These are phyloP conservation scores for Colletotrichum phormii DNA, from an alignment of 2,329 filamentous ascomycete species.

Conservation along the genomic window DNA sequence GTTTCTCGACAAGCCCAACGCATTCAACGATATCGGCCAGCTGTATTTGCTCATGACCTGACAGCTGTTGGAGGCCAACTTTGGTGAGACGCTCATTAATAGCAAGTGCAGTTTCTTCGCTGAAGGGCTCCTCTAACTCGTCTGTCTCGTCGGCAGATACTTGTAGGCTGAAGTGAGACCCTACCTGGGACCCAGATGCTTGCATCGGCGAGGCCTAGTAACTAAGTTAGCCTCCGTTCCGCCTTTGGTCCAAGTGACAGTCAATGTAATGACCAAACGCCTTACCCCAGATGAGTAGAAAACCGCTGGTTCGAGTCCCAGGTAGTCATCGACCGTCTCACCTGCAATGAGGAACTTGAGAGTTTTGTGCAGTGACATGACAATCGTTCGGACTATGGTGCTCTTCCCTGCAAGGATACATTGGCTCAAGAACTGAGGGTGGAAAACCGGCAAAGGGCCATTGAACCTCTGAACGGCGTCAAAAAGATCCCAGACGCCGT, in stretches of 20 bases:
- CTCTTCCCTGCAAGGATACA: constrained; percentile 86
- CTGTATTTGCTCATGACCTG: constrained; percentile 87
- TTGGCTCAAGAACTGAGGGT: constrained; percentile 90
- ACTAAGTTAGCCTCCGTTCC: not conserved
- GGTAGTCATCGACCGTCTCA: constrained; percentile 81
- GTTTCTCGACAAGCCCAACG: constrained; percentile 84
- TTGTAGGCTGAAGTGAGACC: constrained; percentile 51
- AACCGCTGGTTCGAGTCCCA: constrained; percentile 73
- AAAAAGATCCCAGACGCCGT: constrained; percentile 76
- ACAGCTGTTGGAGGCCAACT: constrained; percentile 81
- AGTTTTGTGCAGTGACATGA: constrained; percentile 78
- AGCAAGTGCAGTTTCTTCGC: constrained; percentile 74
- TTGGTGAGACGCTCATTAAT: constrained; percentile 83
- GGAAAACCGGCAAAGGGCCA: constrained; percentile 88
- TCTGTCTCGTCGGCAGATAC: constrained; percentile 62
- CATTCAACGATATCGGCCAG: constrained; percentile 88
- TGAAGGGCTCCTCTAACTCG: constrained; percentile 73
- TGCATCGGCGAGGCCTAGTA: not conserved
- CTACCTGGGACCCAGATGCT: constrained; percentile 44
- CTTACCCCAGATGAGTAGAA: constrained; percentile 60
- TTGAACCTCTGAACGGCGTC: constrained; percentile 87
- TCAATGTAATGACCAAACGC: constrained; percentile 28
- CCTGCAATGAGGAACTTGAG: constrained; percentile 88
- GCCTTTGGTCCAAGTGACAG: not conserved
- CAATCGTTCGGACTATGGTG: constrained; percentile 75